These are phyloP conservation scores for Hygrophila difformis DNA, from an alignment of 257 asterid genomes.

Conservation along the genomic window DNA sequence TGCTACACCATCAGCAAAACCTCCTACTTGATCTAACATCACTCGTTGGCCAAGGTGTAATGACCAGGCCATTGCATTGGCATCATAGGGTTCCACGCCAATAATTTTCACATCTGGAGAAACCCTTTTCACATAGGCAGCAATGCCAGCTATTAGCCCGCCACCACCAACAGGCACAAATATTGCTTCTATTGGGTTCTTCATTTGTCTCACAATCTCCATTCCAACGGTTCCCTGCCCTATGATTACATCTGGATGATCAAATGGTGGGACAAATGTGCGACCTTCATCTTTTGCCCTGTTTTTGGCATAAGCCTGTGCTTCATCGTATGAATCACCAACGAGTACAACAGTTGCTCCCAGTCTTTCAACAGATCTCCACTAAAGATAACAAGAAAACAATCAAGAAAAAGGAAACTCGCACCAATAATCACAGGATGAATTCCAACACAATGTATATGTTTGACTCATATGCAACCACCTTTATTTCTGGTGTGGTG, in stretches of 20 bases:
- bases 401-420: background rate
- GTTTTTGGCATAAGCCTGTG: conserved; percentile 77
- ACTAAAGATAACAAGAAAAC: conserved; percentile 27
- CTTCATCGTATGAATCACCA: conserved; percentile 93
- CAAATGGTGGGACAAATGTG: conserved; percentile 89
- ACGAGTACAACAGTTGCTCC: conserved; percentile 87
- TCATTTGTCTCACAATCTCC: conserved; percentile 80
- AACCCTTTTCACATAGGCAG: conserved; percentile 88
- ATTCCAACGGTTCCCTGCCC: conserved; percentile 98
- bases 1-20: conserved; percentile 98
- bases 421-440: no score
- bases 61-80: conserved; percentile 91
- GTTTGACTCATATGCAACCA: no score
- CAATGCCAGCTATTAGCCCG: conserved; percentile 90
- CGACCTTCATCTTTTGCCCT: conserved; percentile 59
- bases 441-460: no score
- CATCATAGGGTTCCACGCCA: conserved; percentile 95
- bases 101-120: conserved; percentile 76
- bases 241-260: conserved; percentile 78
- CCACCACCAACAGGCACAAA: conserved; percentile 99
- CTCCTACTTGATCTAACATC: conserved; percentile 82
- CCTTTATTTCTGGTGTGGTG: conserved; percentile 96
- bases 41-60: conserved; percentile 72
- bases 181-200: conserved; percentile 62
- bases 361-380: conserved; percentile 77